Conservation (phyloP, 129 eudicot genomes). For the Ambrosia artemisiifolia region DNA sequence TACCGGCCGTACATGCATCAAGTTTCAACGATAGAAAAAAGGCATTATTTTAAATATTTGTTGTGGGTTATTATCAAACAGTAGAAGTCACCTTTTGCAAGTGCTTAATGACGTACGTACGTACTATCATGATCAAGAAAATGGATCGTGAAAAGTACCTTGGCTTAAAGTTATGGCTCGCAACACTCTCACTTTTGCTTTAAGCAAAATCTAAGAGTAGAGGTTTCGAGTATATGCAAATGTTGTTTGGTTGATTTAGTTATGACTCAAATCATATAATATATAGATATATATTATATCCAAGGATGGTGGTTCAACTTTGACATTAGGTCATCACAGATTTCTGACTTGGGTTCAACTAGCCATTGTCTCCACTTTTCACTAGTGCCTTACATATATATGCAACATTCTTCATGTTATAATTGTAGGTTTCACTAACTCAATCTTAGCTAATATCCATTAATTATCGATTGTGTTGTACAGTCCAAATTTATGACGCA, state of each 20-base stretch:
- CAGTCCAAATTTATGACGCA: not conserved
- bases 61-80: constrained; percentile 6
- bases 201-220: not conserved
- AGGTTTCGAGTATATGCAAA: constrained; percentile 27
- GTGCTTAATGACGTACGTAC: constrained; percentile 20
- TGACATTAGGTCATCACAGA: constrained; percentile 29
- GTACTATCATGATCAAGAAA: constrained; percentile 12
- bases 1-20: not conserved
- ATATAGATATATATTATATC: no score
- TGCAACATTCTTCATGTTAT: constrained; percentile 21
- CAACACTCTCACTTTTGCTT: constrained; percentile 12
- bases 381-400: constrained; percentile 24
- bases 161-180: constrained; percentile 17
- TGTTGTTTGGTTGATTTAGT: constrained; percentile 18
- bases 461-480: not conserved
- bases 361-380: constrained; percentile 36
- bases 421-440: constrained; percentile 13
- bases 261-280: constrained; percentile 23
- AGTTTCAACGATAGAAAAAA: constrained; percentile 4
- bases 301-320: constrained; percentile 30
- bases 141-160: constrained; percentile 15
- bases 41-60: not conserved
- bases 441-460: not conserved
- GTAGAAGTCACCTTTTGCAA: constrained; percentile 18
- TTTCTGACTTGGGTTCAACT: constrained; percentile 44